These are phyloP conservation scores for Candida verbasci DNA, from an alignment of 805 yeast genomes.

Conservation along the genomic window DNA sequence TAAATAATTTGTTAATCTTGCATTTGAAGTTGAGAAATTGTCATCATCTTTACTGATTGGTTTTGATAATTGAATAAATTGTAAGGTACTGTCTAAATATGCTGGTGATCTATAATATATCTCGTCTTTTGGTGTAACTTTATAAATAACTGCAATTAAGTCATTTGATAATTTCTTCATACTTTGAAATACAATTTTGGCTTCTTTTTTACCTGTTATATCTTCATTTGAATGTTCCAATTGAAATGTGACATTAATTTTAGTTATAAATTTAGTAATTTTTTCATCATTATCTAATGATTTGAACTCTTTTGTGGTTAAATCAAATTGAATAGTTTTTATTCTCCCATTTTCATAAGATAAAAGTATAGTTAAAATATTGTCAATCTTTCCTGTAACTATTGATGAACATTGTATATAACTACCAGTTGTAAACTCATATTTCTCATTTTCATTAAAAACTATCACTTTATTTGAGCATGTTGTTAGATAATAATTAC, in stretches of 20 bases:
- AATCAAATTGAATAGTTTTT: slow-evolving; percentile 10
- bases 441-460: neutral
- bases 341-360: slow-evolving; percentile 19
- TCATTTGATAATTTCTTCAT: slow-evolving; percentile 15
- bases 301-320: neutral
- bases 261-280: slow-evolving; percentile 16
- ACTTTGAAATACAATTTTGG: slow-evolving; percentile 24
- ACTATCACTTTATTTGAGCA: slow-evolving; percentile 7
- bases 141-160: slow-evolving; percentile 19
- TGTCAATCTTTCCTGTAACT: slow-evolving; percentile 1
- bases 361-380: slow-evolving; percentile 10
- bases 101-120: slow-evolving; percentile 24
- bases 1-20: slow-evolving; percentile 20
- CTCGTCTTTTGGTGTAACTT: slow-evolving; percentile 21
- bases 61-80: slow-evolving; percentile 16
- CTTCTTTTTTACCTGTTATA: slow-evolving; percentile 19
- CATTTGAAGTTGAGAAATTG: slow-evolving; percentile 17
- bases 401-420: slow-evolving; percentile 9
- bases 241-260: slow-evolving; percentile 18
- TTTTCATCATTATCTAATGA: slow-evolving; percentile 4
- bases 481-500: slow-evolving; percentile 1
- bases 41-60: slow-evolving; percentile 3
- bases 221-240: slow-evolving; percentile 10
- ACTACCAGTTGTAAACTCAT: neutral
- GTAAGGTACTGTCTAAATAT: slow-evolving; percentile 20